Evolutionary conservation across 345 rosid species (phyloP).

Genomic region (Erucastrum elatum): DNA sequence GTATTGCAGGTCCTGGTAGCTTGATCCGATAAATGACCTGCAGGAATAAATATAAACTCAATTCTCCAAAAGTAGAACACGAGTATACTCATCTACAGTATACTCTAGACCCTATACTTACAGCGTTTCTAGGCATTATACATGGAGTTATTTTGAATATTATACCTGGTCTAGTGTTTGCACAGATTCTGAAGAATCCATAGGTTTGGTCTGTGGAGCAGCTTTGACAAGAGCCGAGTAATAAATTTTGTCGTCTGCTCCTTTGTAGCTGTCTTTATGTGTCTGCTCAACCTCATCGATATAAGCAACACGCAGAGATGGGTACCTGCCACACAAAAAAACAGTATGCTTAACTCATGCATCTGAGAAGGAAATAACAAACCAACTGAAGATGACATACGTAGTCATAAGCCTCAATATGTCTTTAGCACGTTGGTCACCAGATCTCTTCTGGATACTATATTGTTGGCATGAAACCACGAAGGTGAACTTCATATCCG

Average conservation of each 20-base stretch:
- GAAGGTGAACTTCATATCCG: conserved; percentile 82
- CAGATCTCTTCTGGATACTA: conserved; percentile 67
- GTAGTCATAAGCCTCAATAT: conserved; percentile 69
- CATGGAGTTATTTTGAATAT: conserved; percentile 1
- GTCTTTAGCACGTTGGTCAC: conserved; percentile 68
- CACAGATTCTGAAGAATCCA: conserved; percentile 68
- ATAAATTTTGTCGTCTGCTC: conserved; percentile 52
- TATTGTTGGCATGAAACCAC: conserved; percentile 81
- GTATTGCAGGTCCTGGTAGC: conserved; percentile 60
- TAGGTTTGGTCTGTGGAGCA: conserved; percentile 57
- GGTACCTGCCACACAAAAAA: conserved; percentile 49
- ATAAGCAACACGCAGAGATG: conserved; percentile 77
- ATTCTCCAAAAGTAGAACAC: conserved; percentile 5
- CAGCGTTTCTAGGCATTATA: conserved; percentile 9
- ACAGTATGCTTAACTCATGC: conserved; percentile 1
- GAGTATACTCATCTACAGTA: too few relatives aligned
- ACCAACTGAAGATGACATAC: conserved; percentile 42
- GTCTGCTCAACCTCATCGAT: conserved; percentile 77
- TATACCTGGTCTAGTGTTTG: conserved; percentile 75
- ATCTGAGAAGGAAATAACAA: conserved; percentile 1
- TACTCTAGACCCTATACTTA: background rate
- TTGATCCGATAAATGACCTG: conserved; percentile 58
- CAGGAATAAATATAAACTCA: conserved; percentile 13
- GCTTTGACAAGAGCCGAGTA: conserved; percentile 74
- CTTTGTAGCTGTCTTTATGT: conserved; percentile 50